These are phyloP conservation scores for Ceratobasidium sp. DNA, from an alignment of 1,284 basidiomycete species.

Conservation along the genomic window DNA sequence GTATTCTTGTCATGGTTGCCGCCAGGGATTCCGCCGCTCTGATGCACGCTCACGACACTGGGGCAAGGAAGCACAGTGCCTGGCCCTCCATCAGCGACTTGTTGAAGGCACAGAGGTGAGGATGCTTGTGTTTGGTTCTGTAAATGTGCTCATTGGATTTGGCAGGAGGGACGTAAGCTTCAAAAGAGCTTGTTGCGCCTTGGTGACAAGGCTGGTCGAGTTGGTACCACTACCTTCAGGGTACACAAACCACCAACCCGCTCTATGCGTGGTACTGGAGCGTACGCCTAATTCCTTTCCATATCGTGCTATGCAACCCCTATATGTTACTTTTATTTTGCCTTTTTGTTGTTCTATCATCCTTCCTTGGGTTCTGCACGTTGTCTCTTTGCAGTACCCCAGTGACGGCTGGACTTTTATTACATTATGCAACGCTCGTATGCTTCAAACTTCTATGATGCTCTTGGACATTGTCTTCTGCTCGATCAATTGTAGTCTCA, in stretches of 20 bases:
- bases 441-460: neutral
- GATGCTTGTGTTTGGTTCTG: neutral
- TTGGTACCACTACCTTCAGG: conserved; percentile 27
- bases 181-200: conserved; percentile 30
- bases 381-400: neutral
- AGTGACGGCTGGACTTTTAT: neutral
- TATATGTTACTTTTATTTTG: neutral
- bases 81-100: conserved; percentile 27
- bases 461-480: conserved; percentile 24
- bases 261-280: conserved; percentile 1
- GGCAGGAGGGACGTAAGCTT: conserved; percentile 31
- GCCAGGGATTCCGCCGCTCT: conserved; percentile 71
- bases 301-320: neutral
- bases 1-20: conserved; percentile 73
- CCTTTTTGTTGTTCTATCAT: conserved; percentile 1
- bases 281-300: neutral
- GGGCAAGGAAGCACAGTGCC: conserved; percentile 29
- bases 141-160: neutral
- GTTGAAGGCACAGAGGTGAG: conserved; percentile 36
- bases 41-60: conserved; percentile 75
- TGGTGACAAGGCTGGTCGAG: conserved; percentile 33
- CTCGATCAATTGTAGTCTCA: conserved; percentile 10
- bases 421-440: neutral
- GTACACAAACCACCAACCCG: conserved; percentile 29
- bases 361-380: conserved; percentile 20